Conservation (phyloP, 257 asterid species). For the Primulina huaijiensis region DNA sequence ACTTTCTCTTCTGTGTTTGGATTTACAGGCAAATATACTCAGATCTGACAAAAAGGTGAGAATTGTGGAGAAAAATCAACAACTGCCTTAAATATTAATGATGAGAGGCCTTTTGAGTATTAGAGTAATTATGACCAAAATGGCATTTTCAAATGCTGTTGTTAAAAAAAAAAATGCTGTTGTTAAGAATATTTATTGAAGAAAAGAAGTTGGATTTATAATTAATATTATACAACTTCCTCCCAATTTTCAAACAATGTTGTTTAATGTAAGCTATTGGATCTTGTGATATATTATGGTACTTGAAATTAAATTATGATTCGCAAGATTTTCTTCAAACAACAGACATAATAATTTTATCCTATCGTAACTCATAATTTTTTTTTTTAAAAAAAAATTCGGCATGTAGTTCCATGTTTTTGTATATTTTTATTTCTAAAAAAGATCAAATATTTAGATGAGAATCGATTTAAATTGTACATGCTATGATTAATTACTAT, state of each 20-base stretch:
- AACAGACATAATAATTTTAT: too few species aligned
- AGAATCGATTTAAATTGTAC: too few species aligned
- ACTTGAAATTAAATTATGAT: too few species aligned
- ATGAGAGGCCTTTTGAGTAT: too few species aligned
- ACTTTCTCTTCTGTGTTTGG: background rate
- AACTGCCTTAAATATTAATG: slow-evolving; percentile 32
- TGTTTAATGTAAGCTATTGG: background rate
- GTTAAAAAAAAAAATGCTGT: background rate
- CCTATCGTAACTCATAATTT: too few species aligned
- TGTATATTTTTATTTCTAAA: too few species aligned
- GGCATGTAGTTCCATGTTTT: too few species aligned
- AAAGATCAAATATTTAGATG: too few species aligned
- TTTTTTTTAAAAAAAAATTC: too few species aligned
- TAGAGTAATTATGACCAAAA: too few species aligned
- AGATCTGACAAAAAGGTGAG: slow-evolving; percentile 79
- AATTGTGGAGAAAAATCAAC: slow-evolving; percentile 87
- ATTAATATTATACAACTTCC: background rate
- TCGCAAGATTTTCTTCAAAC: too few species aligned
- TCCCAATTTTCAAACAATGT: background rate
- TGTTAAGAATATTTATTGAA: background rate
- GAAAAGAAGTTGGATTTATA: background rate
- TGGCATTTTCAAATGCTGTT: background rate
- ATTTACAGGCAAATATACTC: slow-evolving; percentile 62
- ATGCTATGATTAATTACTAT: background rate
- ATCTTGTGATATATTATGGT: background rate